Evolutionary conservation across 2,329 filamentous ascomycete species (phyloP).

Genomic region (Diatrype stigma): DNA sequence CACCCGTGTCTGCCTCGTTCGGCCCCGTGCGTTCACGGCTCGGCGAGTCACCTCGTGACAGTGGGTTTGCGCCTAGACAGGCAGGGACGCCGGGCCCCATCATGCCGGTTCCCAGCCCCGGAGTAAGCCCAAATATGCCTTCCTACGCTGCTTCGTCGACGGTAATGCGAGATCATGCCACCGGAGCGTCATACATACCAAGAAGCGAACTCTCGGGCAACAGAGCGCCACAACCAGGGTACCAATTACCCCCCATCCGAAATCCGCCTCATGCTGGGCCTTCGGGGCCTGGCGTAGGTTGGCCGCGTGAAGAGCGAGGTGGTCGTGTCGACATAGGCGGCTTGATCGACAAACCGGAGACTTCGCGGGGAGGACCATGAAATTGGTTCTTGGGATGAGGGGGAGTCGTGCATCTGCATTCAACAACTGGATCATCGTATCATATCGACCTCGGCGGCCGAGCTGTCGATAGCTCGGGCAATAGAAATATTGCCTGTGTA

Average conservation of each 20-base stretch:
- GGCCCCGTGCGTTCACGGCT: conserved; percentile 41
- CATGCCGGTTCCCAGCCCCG: conserved; percentile 27
- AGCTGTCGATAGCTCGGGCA: neutral
- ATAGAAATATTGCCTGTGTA: neutral
- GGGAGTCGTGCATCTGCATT: neutral
- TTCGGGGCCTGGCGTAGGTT: conserved; percentile 23
- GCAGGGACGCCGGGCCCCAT: conserved; percentile 28
- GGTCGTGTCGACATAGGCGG: conserved; percentile 58
- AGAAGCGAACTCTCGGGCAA: conserved; percentile 45
- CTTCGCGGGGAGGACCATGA: conserved; percentile 22
- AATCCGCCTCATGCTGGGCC: conserved; percentile 26
- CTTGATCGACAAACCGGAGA: conserved; percentile 55
- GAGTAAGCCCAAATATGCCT: conserved; percentile 38
- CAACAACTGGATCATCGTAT: no score
- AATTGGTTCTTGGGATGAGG: conserved; percentile 1
- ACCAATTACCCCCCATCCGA: conserved; percentile 37
- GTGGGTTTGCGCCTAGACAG: conserved; percentile 27
- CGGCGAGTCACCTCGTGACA: conserved; percentile 28
- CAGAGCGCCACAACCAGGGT: conserved; percentile 28
- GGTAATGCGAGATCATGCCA: conserved; percentile 44
- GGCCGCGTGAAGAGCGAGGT: conserved; percentile 46
- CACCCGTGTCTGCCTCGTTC: conserved; percentile 44
- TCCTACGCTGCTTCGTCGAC: conserved; percentile 45
- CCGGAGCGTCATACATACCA: conserved; percentile 43
- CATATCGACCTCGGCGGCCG: neutral